A percentile compares a stretch with the other conserved stretches of the same genome.
phyloP scores from a whole-genome alignment of 169 alveolate genomes.

The Babesia ovis region DNA sequence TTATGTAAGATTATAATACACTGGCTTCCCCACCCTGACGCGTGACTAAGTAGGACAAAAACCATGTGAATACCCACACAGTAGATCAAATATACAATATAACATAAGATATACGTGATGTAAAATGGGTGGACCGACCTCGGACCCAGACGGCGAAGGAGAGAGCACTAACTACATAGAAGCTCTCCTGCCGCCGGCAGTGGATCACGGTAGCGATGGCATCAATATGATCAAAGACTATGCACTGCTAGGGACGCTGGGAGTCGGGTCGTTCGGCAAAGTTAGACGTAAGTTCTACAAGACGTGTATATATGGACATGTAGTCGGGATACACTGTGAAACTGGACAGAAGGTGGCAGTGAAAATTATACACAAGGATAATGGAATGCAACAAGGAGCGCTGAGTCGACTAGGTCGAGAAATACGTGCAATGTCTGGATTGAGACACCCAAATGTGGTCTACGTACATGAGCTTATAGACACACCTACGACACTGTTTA shows the following conservation, averaged over 20 bases:
- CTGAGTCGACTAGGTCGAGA: slow-evolving; percentile 72
- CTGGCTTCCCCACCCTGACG: no score
- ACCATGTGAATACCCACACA: no score
- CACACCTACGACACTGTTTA: slow-evolving; percentile 66
- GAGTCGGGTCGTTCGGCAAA: slow-evolving; percentile 78
- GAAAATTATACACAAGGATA: slow-evolving; percentile 71
- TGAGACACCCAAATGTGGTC: slow-evolving; percentile 73
- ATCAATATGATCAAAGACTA: slow-evolving; percentile 1
- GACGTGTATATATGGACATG: not conserved
- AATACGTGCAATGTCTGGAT: slow-evolving; percentile 69
- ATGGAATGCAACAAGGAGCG: slow-evolving; percentile 44
- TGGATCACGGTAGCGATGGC: not conserved
- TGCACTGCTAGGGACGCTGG: slow-evolving; percentile 56
- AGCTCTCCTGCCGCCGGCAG: not conserved
- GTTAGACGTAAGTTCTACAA: slow-evolving; percentile 60
- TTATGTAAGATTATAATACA: no score
- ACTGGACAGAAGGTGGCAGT: slow-evolving; percentile 75
- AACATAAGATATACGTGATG: no score
- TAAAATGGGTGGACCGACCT: no score
- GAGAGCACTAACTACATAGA: no score
- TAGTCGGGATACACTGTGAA: slow-evolving; percentile 70
- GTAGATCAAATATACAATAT: no score
- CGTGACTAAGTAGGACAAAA: no score
- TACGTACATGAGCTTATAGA: slow-evolving; percentile 73
- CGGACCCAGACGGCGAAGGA: no score